Conservation (phyloP, 2,329 filamentous ascomycete species). For the Fusarium napiforme region DNA sequence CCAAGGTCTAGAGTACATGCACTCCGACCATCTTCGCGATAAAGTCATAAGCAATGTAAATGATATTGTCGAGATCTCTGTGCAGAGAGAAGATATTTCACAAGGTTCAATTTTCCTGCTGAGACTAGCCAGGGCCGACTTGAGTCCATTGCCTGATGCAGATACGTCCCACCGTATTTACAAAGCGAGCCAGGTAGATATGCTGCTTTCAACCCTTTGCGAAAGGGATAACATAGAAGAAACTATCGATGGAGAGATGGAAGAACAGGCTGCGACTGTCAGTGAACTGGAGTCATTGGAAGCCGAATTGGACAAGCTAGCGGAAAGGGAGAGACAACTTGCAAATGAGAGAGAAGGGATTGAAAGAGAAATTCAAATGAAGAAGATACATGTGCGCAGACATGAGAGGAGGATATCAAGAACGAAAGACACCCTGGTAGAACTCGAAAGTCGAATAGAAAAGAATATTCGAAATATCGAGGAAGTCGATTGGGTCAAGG, state of each 20-base stretch:
- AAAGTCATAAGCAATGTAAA: neutral
- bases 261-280: neutral
- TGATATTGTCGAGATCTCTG: accelerated
- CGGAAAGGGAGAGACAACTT: neutral
- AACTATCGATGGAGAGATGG: accelerated
- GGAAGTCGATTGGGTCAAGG: accelerated
- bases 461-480: neutral
- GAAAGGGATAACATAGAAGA: accelerated
- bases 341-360: neutral
- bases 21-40: accelerated
- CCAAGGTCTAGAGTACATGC: neutral
- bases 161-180: neutral
- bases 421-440: accelerated
- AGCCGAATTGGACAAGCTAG: accelerated
- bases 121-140: neutral
- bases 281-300: neutral
- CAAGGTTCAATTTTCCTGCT: neutral
- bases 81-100: neutral
- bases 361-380: accelerated
- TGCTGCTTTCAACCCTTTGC: neutral
- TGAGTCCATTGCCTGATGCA: accelerated
- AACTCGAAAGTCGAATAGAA: no score
- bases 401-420: accelerated
- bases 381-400: accelerated
- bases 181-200: accelerated